phyloP scores from a whole-genome alignment of 306 rosid genomes.

The barrel medic (Medicago truncatula) region MtrunA17r5.0-ANR NC_053042.1:47020001-47020500 shows the following conservation, averaged over 20 bases:
- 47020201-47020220: slow-evolving; percentile 15
- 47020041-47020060: slow-evolving; percentile 3
- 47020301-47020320: too few relatives aligned
- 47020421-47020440: too few relatives aligned
- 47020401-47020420: too few relatives aligned
- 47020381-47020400: too few relatives aligned
- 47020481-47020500: too few relatives aligned
- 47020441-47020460: too few relatives aligned
- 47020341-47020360: too few relatives aligned
- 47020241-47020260: neutral
- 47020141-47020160: slow-evolving; percentile 11
- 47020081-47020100: slow-evolving; percentile 42
- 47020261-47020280: slow-evolving; percentile 21
- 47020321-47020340: too few relatives aligned
- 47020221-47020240: neutral
- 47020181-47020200: slow-evolving; percentile 34
- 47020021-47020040: slow-evolving; percentile 40
- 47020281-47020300: too few relatives aligned
- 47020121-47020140: neutral
- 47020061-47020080: slow-evolving; percentile 25
- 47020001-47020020: slow-evolving; percentile 28
- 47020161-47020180: slow-evolving; percentile 34
- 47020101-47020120: slow-evolving; percentile 33
- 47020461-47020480: neutral
- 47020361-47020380: too few relatives aligned